phyloP scores from a whole-genome alignment of 1,139 yeast genomes.

The Meyerozyma guilliermondii region DNA sequence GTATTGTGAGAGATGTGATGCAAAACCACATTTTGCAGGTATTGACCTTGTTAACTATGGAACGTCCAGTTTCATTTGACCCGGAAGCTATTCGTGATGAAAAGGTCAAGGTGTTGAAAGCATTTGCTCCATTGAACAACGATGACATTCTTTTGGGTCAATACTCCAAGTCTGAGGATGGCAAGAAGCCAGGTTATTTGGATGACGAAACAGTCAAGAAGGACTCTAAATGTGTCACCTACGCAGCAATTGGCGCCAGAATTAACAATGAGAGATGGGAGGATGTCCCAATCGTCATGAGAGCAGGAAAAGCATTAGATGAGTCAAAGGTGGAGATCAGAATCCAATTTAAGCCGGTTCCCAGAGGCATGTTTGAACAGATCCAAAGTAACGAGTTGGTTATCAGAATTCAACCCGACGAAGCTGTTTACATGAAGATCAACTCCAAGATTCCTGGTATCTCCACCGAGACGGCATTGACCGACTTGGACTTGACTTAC shows the following conservation, averaged over 20 bases:
- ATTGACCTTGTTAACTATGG: slow-evolving; percentile 89
- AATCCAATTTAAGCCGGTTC: slow-evolving; percentile 84
- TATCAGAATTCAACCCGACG: slow-evolving; percentile 89
- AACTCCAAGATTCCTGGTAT: slow-evolving; percentile 93
- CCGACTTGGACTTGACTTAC: slow-evolving; percentile 89
- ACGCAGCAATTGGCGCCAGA: slow-evolving; percentile 75
- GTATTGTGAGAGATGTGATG: slow-evolving; percentile 96
- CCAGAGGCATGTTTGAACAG: slow-evolving; percentile 73
- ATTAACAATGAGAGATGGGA: slow-evolving; percentile 96
- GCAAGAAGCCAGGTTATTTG: slow-evolving; percentile 80
- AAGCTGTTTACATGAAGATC: slow-evolving; percentile 87
- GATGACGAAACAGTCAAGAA: slow-evolving; percentile 90
- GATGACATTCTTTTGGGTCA: slow-evolving; percentile 81
- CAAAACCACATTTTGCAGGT: slow-evolving; percentile 96
- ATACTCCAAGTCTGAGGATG: slow-evolving; percentile 79
- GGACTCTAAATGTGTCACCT: slow-evolving; percentile 84
- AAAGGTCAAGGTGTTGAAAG: slow-evolving; percentile 86
- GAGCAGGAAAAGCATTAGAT: slow-evolving; percentile 95
- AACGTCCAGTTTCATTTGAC: slow-evolving; percentile 82
- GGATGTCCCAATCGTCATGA: slow-evolving; percentile 91
- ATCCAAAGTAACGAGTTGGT: slow-evolving; percentile 92
- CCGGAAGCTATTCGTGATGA: slow-evolving; percentile 96
- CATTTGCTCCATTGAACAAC: slow-evolving; percentile 63
- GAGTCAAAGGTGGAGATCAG: slow-evolving; percentile 93
- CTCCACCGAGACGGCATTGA: slow-evolving; percentile 71